Evolutionary conservation across 805 yeast species (phyloP).

Genomic region (Jamesozyma rosinii): DNA sequence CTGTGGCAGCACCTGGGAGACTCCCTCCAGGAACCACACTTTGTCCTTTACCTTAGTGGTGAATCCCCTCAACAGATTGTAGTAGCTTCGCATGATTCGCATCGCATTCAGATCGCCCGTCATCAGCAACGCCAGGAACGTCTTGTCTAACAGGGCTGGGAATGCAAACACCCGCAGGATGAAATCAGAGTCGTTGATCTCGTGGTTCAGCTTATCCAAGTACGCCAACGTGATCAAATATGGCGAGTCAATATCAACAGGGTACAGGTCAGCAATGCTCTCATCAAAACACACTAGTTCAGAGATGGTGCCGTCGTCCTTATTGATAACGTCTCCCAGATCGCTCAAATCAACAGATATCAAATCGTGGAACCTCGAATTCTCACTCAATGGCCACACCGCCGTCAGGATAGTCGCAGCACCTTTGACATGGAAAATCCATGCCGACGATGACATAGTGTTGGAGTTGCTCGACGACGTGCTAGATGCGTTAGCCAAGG

Average conservation of each 20-base stretch:
- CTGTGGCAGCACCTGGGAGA: conserved; percentile 77
- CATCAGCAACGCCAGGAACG: conserved; percentile 67
- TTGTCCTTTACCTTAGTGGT: conserved; percentile 80
- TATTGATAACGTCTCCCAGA: conserved; percentile 52
- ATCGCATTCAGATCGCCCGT: conserved; percentile 80
- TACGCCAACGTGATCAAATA: conserved; percentile 79
- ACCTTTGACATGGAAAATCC: conserved; percentile 95
- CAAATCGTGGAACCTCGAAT: conserved; percentile 55
- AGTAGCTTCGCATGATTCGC: conserved; percentile 85
- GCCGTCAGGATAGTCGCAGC: conserved; percentile 93
- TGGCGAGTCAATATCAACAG: conserved; percentile 75
- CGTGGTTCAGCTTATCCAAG: conserved; percentile 72
- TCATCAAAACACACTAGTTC: conserved; percentile 77
- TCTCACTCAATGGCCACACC: conserved; percentile 79
- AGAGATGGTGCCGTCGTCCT: conserved; percentile 36
- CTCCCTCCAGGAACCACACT: conserved; percentile 93
- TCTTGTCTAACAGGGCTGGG: conserved; percentile 83
- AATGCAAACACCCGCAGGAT: conserved; percentile 82
- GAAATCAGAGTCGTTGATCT: conserved; percentile 76
- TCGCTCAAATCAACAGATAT: conserved; percentile 87
- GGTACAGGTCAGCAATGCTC: conserved; percentile 76
- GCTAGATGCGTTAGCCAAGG: conserved; percentile 80
- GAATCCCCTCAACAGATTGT: conserved; percentile 68
- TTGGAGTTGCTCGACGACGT: conserved; percentile 20
- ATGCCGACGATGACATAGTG: conserved; percentile 79